These are phyloP conservation scores for Darksidea phi DNA, from an alignment of 495 filamentous ascomycete genomes.

Conservation along the genomic window DNA sequence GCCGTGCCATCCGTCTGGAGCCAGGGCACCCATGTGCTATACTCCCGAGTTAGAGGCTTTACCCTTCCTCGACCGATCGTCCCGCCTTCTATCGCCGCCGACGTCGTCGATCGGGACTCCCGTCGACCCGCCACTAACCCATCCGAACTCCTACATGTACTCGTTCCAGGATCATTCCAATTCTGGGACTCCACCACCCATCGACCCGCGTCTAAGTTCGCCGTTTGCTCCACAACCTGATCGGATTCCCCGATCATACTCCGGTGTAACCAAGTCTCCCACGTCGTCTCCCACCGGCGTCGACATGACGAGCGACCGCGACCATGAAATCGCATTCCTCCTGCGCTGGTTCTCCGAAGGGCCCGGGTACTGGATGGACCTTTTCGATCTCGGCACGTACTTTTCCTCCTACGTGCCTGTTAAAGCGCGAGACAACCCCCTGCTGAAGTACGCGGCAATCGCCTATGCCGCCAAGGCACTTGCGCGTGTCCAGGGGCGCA, in stretches of 20 bases:
- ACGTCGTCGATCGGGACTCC: constrained; percentile 43
- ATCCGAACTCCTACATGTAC: constrained; percentile 50
- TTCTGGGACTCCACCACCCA: constrained; percentile 50
- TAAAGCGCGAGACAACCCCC: constrained; percentile 54
- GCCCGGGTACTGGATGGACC: constrained; percentile 64
- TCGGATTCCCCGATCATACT: constrained; percentile 3
- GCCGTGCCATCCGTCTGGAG: neutral
- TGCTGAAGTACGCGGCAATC: constrained; percentile 60
- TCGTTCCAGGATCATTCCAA: constrained; percentile 62
- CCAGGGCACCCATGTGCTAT: constrained; percentile 1
- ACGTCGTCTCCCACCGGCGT: neutral
- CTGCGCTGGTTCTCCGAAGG: constrained; percentile 62
- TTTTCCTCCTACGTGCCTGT: constrained; percentile 61
- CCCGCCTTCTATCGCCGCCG: constrained; percentile 23
- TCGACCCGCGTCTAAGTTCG: constrained; percentile 49
- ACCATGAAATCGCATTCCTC: constrained; percentile 60
- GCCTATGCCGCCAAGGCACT: constrained; percentile 63
- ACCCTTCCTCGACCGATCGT: constrained; percentile 32
- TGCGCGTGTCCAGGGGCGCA: constrained; percentile 54
- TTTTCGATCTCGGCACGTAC: constrained; percentile 60
- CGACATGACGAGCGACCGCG: constrained; percentile 34
- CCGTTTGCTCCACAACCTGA: constrained; percentile 35
- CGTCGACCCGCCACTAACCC: constrained; percentile 45
- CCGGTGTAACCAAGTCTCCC: neutral
- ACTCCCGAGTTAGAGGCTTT: neutral